phyloP scores from a whole-genome alignment of 345 rosid species.

The Linum trigynum region DNA sequence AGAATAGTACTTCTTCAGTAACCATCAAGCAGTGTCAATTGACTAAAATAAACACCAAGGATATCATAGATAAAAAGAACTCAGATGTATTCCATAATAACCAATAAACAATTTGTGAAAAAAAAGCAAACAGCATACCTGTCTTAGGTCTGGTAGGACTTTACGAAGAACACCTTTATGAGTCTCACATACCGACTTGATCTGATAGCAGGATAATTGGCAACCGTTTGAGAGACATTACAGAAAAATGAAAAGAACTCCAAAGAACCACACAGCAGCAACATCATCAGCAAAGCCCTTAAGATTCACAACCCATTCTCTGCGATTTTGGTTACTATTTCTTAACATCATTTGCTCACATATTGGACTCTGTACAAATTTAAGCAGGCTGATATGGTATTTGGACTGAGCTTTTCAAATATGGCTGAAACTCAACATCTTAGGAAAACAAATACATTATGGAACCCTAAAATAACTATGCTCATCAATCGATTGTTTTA shows the following conservation, averaged over 20 bases:
- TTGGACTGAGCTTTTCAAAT: too few species aligned
- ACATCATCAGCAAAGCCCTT: neutral
- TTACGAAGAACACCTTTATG: constrained; percentile 79
- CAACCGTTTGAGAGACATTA: neutral
- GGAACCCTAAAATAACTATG: too few species aligned
- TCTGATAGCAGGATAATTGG: constrained; percentile 26
- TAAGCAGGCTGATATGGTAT: too few species aligned
- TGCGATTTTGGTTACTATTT: too few species aligned
- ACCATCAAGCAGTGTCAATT: neutral
- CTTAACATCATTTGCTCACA: too few species aligned
- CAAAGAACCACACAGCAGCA: neutral
- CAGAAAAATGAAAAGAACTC: neutral
- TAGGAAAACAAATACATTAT: too few species aligned
- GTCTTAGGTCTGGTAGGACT: constrained; percentile 68
- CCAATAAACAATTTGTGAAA: neutral
- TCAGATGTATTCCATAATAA: neutral
- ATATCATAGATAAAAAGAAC: too few species aligned
- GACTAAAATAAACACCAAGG: neutral
- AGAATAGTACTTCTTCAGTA: neutral
- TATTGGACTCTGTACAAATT: too few species aligned
- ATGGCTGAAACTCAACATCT: too few species aligned
- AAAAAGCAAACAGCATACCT: constrained; percentile 36
- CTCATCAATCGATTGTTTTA: too few species aligned
- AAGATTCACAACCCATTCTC: too few species aligned
- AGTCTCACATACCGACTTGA: constrained; percentile 42